Evolutionary conservation across 768 basidiomycete species (phyloP), one percentile per base, ranked within the genome.

Genomic region (Collybiopsis luxurians): DNA sequence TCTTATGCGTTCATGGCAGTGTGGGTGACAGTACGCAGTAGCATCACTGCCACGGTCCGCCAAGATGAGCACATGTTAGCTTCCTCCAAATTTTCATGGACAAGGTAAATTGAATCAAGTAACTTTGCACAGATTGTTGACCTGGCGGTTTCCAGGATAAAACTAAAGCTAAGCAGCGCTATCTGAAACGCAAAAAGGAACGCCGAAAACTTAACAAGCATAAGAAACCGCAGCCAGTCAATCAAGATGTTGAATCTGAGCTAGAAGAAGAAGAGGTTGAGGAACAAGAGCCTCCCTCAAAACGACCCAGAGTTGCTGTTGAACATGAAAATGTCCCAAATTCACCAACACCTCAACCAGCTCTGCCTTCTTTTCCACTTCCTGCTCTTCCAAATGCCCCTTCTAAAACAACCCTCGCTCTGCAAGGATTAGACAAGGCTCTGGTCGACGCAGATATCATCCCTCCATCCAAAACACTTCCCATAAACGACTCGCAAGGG

Each of bases 381-480:
- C 89, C 90, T 4, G 73, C 74, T 5, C 73, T 80, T 19, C 91
- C 90, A 0, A 72, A 83, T 63, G 83, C 85, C 1, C 90, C 91
- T 1, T 84, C 89, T 15, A 85, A 84, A 67, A 75, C 81, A 2
- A 74, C 77, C n/a, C 82, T 94, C 19, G 86, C 86, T 9, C 72
- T 88, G 30, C 91, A 92, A 68, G 91, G 92, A 12, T 75, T 95
- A 13, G 90, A 94, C 69, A 77, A 79, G 63, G 89, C 86, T 24
- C 71, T 94, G 4, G 67, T 87, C 10, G 79, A 80, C 52, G 92
- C 92, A 3, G 82, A 87, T 60, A 60, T 90, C 11, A 81, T 95
- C 15, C 76, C 89, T 53, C 80, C 90, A 17, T 62, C 75, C 1
- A 69, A 69, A 3, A 66, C 75, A 2, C 62, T 80, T 2, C 70